A percentile compares a stretch with the other conserved stretches of the same genome.
Conservation (phyloP, 2,329 filamentous ascomycete species). For the Didymella sp. region DNA sequence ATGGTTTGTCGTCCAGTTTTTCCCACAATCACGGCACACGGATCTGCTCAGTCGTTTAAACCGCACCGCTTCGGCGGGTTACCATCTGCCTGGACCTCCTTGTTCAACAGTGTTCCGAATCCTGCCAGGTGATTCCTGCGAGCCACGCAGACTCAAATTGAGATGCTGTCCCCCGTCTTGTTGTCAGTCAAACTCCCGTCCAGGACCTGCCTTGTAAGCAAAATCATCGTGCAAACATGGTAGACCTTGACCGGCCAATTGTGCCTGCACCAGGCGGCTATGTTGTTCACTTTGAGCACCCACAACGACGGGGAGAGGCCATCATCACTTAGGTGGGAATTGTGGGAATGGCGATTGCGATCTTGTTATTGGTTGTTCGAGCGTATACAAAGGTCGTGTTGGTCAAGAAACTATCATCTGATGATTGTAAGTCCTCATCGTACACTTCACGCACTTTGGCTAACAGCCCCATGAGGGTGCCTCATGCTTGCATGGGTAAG, state of each 20-base stretch:
- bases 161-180: neutral
- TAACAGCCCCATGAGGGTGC: constrained; percentile 12
- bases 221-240: neutral
- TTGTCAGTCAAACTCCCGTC: too few species aligned
- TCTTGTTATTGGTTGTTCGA: constrained; percentile 28
- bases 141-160: neutral
- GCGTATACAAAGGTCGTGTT: constrained; percentile 34
- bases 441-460: neutral
- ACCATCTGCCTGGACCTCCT: neutral
- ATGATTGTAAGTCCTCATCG: constrained; percentile 30
- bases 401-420: constrained; percentile 25
- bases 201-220: neutral
- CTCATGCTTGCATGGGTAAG: constrained; percentile 19
- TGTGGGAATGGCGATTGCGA: constrained; percentile 24
- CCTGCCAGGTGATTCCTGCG: too few species aligned
- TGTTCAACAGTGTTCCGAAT: neutral
- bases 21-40: neutral
- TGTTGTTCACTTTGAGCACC: constrained; percentile 35
- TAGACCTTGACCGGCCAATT: constrained; percentile 14
- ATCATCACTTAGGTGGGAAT: constrained; percentile 26
- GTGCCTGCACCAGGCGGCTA: constrained; percentile 29
- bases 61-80: neutral
- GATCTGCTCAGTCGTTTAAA: neutral
- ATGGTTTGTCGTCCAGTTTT: neutral
- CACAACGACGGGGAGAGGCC: constrained; percentile 25